A percentile compares a stretch with the other conserved stretches of the same genome.
These are phyloP conservation scores for Solanum chacoense DNA, from an alignment of 305 asterid species.

Conservation along the genomic window DNA sequence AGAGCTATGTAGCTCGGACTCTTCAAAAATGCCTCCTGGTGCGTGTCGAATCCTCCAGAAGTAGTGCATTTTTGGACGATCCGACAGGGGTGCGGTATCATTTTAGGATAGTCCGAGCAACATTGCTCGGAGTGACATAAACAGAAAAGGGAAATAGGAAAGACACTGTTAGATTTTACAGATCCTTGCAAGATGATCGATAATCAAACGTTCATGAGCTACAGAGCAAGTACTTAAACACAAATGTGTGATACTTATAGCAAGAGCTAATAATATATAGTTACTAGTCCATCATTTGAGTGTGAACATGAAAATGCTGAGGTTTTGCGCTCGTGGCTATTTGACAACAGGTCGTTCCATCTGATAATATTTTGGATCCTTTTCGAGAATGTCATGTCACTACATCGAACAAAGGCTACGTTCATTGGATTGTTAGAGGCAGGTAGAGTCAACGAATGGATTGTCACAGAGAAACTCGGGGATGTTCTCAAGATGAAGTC, in stretches of 20 bases:
- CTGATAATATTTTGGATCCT: constrained; percentile 20
- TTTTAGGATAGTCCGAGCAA: background rate
- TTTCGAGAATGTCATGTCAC: constrained; percentile 25
- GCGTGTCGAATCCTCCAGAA: background rate
- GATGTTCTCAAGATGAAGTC: constrained; percentile 15
- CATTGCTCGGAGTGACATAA: background rate
- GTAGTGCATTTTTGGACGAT: background rate
- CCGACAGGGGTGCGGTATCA: background rate
- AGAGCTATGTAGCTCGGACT: background rate
- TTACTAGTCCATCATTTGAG: background rate
- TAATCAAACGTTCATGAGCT: background rate
- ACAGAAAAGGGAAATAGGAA: background rate
- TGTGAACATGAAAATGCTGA: background rate
- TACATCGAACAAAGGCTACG: constrained; percentile 22
- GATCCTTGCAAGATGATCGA: background rate
- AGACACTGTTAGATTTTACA: background rate
- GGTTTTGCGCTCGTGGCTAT: background rate
- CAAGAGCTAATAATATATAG: background rate
- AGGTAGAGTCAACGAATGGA: constrained; percentile 21
- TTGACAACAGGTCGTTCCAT: constrained; percentile 14
- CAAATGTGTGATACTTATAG: background rate
- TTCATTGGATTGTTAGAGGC: constrained; percentile 22
- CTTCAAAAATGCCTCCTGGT: background rate
- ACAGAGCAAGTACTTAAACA: background rate
- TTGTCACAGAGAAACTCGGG: constrained; percentile 23